These are phyloP conservation scores for Talaromyces ruber DNA, from an alignment of 495 filamentous ascomycete genomes.

Conservation along the genomic window DNA sequence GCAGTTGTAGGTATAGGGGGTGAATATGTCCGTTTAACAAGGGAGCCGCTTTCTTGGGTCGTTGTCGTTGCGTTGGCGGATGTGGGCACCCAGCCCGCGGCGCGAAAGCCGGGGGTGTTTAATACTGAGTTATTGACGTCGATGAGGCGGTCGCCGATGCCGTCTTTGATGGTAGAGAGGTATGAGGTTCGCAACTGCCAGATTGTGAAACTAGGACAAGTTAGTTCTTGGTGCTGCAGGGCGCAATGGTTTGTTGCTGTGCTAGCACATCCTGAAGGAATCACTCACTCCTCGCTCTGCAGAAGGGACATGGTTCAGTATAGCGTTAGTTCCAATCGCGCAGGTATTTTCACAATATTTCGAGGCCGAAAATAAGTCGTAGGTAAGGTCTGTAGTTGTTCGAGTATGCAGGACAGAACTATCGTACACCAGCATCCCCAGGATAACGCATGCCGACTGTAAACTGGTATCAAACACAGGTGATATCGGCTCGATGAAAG, in stretches of 20 bases:
- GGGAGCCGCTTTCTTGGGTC: slow-evolving; percentile 33
- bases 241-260: slow-evolving; percentile 4
- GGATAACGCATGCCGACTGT: background rate
- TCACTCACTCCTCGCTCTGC: slow-evolving; percentile 87
- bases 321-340: no score
- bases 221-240: background rate
- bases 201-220: slow-evolving; percentile 62
- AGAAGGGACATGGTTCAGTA: slow-evolving; percentile 71
- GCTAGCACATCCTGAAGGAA: slow-evolving; percentile 6
- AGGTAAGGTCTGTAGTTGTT: background rate
- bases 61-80: slow-evolving; percentile 31
- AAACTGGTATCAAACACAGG: background rate
- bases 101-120: slow-evolving; percentile 90
- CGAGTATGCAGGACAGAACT: background rate
- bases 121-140: slow-evolving; percentile 84
- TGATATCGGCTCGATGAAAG: background rate
- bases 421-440: background rate
- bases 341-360: background rate
- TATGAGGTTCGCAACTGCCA: slow-evolving; percentile 92
- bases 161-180: slow-evolving; percentile 82
- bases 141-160: slow-evolving; percentile 91
- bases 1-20: slow-evolving; percentile 87
- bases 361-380: background rate
- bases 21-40: slow-evolving; percentile 87
- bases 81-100: slow-evolving; percentile 83